phyloP scores from a whole-genome alignment of 2,329 filamentous ascomycete genomes.

The Aspergillus brasiliensis region DNA sequence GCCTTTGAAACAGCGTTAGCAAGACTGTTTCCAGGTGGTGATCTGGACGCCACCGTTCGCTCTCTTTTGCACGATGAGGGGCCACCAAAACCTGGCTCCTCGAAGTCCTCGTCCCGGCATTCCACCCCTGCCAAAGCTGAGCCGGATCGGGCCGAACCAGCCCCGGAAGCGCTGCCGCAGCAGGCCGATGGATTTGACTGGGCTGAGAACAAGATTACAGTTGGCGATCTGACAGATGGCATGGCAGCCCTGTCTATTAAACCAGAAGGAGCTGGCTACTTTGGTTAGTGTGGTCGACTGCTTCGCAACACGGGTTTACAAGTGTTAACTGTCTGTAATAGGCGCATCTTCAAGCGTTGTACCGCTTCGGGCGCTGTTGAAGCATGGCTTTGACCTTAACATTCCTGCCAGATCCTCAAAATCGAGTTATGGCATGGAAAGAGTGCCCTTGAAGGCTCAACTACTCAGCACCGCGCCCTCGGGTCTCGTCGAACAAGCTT shows the following conservation, averaged over 20 bases:
- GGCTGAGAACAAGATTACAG: slow-evolving; percentile 42
- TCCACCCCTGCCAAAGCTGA: slow-evolving; percentile 40
- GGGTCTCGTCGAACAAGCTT: slow-evolving; percentile 42
- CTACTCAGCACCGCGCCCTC: slow-evolving; percentile 41
- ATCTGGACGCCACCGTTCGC: slow-evolving; percentile 42
- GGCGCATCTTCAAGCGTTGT: slow-evolving; percentile 45
- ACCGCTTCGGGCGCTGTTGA: slow-evolving; percentile 40
- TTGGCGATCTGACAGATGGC: slow-evolving; percentile 43
- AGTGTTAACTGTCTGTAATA: slow-evolving; percentile 15
- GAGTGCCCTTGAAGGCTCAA: slow-evolving; percentile 41
- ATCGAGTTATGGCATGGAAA: slow-evolving; percentile 23
- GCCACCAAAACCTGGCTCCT: slow-evolving; percentile 31
- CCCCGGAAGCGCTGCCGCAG: slow-evolving; percentile 48
- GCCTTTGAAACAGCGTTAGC: slow-evolving; percentile 42
- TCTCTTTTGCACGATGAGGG: slow-evolving; percentile 41
- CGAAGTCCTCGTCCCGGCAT: slow-evolving; percentile 41
- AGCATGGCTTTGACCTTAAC: slow-evolving; percentile 44
- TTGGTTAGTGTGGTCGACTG: slow-evolving; percentile 28
- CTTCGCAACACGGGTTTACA: background rate
- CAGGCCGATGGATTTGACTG: slow-evolving; percentile 44
- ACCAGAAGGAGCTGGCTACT: slow-evolving; percentile 44
- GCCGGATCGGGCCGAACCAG: slow-evolving; percentile 36
- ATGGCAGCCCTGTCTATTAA: slow-evolving; percentile 46
- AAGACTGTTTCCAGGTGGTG: slow-evolving; percentile 42
- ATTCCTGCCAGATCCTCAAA: slow-evolving; percentile 34